phyloP scores from a whole-genome alignment of 495 filamentous ascomycete genomes.

The Neurospora sp. region DNA sequence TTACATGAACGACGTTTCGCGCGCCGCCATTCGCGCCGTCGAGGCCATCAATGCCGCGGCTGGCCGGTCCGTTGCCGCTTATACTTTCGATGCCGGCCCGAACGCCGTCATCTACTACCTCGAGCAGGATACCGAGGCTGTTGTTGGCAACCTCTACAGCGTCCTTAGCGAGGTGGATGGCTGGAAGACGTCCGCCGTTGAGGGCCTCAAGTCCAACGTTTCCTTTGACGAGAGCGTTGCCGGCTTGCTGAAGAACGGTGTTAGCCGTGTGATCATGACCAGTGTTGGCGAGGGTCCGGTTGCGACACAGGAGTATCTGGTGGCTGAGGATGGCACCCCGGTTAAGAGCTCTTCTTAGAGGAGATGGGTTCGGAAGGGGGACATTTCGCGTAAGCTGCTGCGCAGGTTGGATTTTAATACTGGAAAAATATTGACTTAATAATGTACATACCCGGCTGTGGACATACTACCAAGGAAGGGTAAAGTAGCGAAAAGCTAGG shows the following conservation, averaged over 20 bases:
- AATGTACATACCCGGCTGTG: background rate
- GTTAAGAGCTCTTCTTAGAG: slow-evolving; percentile 13
- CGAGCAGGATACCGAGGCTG: slow-evolving; percentile 58
- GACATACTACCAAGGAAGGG: background rate
- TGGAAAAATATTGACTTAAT: background rate
- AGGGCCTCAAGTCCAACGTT: slow-evolving; percentile 37
- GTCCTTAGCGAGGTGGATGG: slow-evolving; percentile 42
- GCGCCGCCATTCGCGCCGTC: slow-evolving; percentile 76
- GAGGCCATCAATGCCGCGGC: slow-evolving; percentile 73
- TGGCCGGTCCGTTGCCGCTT: slow-evolving; percentile 71
- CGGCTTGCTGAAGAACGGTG: slow-evolving; percentile 58
- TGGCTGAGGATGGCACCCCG: slow-evolving; percentile 58
- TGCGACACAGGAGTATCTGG: slow-evolving; percentile 65
- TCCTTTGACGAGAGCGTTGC: slow-evolving; percentile 49
- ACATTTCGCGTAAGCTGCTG: background rate
- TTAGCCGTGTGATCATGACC: slow-evolving; percentile 83
- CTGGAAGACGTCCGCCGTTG: slow-evolving; percentile 43
- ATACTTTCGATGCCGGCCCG: slow-evolving; percentile 96
- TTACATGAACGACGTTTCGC: slow-evolving; percentile 89
- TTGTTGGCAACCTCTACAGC: slow-evolving; percentile 61
- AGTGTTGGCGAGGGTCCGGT: slow-evolving; percentile 83
- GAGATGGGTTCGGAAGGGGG: background rate
- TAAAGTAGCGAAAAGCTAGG: background rate
- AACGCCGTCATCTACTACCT: slow-evolving; percentile 95
- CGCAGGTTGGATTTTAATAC: background rate